phyloP scores from a whole-genome alignment of 176 grass and related monocot genomes.

The Saccharum officinarum region DNA sequence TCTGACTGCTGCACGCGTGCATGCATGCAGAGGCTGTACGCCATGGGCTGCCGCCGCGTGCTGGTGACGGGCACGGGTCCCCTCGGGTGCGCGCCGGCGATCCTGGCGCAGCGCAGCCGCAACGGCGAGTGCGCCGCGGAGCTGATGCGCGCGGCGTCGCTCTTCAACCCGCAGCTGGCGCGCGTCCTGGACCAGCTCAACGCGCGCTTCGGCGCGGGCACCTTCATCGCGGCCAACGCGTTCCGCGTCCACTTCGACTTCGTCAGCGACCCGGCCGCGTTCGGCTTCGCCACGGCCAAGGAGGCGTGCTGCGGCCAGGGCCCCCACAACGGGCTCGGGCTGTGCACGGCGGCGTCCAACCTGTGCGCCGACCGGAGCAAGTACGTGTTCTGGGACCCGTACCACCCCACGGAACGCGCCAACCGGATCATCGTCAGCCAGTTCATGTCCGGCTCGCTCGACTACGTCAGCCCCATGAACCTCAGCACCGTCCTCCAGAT shows the following conservation, averaged over 20 bases:
- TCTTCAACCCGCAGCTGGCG: slow-evolving; percentile 87
- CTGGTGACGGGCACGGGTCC: slow-evolving; percentile 94
- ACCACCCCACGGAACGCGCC: slow-evolving; percentile 86
- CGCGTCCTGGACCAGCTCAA: slow-evolving; percentile 58
- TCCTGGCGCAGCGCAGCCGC: slow-evolving; percentile 55
- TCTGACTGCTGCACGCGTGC: too few species aligned
- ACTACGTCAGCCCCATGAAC: slow-evolving; percentile 41
- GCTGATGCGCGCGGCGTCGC: slow-evolving; percentile 66
- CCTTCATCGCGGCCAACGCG: slow-evolving; percentile 73
- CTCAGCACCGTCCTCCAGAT: slow-evolving; percentile 30
- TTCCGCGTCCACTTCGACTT: slow-evolving; percentile 89
- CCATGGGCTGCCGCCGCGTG: slow-evolving; percentile 58
- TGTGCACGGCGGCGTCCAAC: slow-evolving; percentile 65
- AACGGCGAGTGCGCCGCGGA: slow-evolving; percentile 59
- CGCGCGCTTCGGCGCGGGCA: slow-evolving; percentile 41
- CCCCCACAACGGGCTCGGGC: slow-evolving; percentile 75
- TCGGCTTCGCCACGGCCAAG: slow-evolving; percentile 63
- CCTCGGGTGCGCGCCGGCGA: slow-evolving; percentile 81
- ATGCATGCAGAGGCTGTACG: slow-evolving; percentile 56
- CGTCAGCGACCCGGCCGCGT: slow-evolving; percentile 55
- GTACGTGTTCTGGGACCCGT: slow-evolving; percentile 95
- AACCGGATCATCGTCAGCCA: slow-evolving; percentile 78
- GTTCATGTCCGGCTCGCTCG: slow-evolving; percentile 20
- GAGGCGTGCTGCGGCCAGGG: slow-evolving; percentile 95
- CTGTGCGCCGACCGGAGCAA: slow-evolving; percentile 57